These are phyloP conservation scores for Dothistroma pini DNA, from an alignment of 2,329 filamentous ascomycete species.

Conservation along the genomic window DNA sequence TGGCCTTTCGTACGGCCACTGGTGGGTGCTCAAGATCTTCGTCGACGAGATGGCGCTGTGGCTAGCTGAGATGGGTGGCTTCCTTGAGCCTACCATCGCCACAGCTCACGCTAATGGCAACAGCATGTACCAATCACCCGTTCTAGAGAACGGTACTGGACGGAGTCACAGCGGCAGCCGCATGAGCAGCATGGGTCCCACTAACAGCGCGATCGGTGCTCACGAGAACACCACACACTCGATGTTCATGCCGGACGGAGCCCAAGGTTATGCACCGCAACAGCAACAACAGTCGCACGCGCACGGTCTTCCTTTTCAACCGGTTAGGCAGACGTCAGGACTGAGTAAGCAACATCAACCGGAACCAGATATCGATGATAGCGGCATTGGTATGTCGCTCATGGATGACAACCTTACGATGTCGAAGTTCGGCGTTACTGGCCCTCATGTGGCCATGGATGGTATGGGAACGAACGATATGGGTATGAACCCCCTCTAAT, in stretches of 20 bases:
- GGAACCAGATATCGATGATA: slow-evolving; percentile 37
- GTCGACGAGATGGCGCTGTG: slow-evolving; percentile 92
- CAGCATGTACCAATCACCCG: slow-evolving; percentile 24
- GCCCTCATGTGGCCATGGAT: slow-evolving; percentile 17
- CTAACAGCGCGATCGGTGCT: slow-evolving; percentile 16
- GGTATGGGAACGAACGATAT: slow-evolving; percentile 17
- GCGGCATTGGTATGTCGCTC: slow-evolving; percentile 37
- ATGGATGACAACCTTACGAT: slow-evolving; percentile 34
- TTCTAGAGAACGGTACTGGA: slow-evolving; percentile 25
- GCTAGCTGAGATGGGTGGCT: slow-evolving; percentile 84
- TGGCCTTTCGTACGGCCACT: slow-evolving; percentile 78
- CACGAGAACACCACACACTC: slow-evolving; percentile 17
- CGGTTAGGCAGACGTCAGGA: slow-evolving; percentile 6
- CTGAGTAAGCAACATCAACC: slow-evolving; percentile 16
- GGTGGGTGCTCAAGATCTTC: slow-evolving; percentile 96
- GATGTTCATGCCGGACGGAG: slow-evolving; percentile 20
- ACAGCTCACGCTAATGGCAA: slow-evolving; percentile 10
- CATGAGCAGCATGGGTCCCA: slow-evolving; percentile 33
- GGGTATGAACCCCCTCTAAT: slow-evolving; percentile 12
- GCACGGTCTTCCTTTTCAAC: slow-evolving; percentile 17
- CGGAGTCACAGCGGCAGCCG: slow-evolving; percentile 31
- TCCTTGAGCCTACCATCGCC: slow-evolving; percentile 54
- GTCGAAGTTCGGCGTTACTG: slow-evolving; percentile 21
- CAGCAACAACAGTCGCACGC: slow-evolving; percentile 17
- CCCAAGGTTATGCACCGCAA: slow-evolving; percentile 14